Evolutionary conservation across 2,329 filamentous ascomycete species (phyloP).

Genomic region (Aphanoascus verrucosus): DNA sequence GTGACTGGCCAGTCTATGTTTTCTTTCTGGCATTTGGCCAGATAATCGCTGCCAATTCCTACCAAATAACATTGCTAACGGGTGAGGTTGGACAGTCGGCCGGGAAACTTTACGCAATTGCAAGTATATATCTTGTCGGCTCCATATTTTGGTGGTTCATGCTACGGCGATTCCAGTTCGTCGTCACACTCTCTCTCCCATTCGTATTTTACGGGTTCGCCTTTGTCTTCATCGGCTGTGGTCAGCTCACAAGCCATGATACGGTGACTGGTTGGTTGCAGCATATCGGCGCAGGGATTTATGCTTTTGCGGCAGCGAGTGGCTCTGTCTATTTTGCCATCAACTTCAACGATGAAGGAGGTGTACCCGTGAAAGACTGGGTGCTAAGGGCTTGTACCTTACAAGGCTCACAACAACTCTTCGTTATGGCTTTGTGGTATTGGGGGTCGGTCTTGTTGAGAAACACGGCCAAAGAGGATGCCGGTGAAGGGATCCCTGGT

Average conservation of each 20-base stretch:
- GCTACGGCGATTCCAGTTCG: constrained; percentile 48
- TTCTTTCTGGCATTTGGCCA: constrained; percentile 52
- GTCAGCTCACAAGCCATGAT: constrained; percentile 42
- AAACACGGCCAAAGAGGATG: constrained; percentile 33
- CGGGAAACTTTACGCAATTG: constrained; percentile 50
- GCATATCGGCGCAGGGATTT: constrained; percentile 51
- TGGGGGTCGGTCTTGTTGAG: constrained; percentile 49
- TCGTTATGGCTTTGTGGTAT: constrained; percentile 55
- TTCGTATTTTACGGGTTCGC: constrained; percentile 47
- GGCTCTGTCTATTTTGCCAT: constrained; percentile 57
- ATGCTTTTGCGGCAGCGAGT: constrained; percentile 52
- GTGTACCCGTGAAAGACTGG: constrained; percentile 53
- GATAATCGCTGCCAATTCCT: constrained; percentile 55
- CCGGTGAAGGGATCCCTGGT: not conserved
- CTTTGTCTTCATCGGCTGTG: constrained; percentile 33
- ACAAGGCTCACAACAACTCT: constrained; percentile 57
- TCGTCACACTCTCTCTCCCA: constrained; percentile 49
- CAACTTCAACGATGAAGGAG: constrained; percentile 56
- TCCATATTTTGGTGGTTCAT: constrained; percentile 54
- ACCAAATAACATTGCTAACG: constrained; percentile 57
- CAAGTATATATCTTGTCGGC: constrained; percentile 47
- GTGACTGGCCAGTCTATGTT: constrained; percentile 55
- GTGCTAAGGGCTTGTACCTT: constrained; percentile 57
- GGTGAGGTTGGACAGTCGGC: constrained; percentile 52
- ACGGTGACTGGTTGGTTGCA: constrained; percentile 44